phyloP scores from a whole-genome alignment of 768 basidiomycete genomes.

The Boletellus sp. region DNA sequence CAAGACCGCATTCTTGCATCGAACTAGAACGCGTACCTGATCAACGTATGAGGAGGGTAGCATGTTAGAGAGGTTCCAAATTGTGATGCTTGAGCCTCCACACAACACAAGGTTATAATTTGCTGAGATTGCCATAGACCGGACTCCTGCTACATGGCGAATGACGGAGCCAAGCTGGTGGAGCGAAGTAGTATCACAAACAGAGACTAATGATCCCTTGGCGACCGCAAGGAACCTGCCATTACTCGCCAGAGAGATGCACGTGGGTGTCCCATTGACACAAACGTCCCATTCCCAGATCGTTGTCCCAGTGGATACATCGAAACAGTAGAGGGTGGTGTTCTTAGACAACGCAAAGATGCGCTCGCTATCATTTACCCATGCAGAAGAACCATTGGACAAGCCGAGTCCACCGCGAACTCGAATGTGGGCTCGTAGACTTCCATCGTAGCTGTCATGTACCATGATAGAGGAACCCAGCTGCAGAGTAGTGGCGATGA shows the following conservation, averaged over 20 bases:
- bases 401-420: no score
- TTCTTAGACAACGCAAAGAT: neutral
- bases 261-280: neutral
- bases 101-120: neutral
- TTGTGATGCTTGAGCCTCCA: neutral
- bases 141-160: neutral
- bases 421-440: no score
- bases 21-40: neutral
- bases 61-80: neutral
- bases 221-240: conserved; percentile 1
- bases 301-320: neutral
- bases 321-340: neutral
- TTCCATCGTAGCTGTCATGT: no score
- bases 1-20: no score
- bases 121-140: conserved; percentile 1
- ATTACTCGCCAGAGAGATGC: neutral
- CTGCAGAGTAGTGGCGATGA: neutral
- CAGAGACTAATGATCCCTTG: neutral
- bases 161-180: conserved; percentile 1
- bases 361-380: neutral
- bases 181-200: conserved; percentile 5
- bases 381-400: no score
- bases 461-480: no score
- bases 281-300: conserved; percentile 1
- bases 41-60: neutral